phyloP scores from a whole-genome alignment of 352 stramenopile genomes.

The Globisporangium heterothallicum region DNA sequence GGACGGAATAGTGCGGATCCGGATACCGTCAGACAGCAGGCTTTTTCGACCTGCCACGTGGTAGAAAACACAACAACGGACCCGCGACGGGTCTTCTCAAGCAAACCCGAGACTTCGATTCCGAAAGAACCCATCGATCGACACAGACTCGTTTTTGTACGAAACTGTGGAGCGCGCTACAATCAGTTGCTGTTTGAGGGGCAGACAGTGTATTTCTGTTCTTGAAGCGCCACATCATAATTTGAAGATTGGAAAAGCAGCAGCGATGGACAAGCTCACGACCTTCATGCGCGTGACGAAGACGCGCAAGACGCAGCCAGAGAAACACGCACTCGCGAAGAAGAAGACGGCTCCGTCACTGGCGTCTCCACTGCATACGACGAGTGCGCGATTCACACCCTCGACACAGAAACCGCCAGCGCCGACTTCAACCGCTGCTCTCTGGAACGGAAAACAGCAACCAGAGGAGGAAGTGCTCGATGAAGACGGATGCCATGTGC shows the following conservation, averaged over 20 bases:
- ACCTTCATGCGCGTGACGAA: slow-evolving; percentile 70
- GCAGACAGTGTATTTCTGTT: too few species aligned
- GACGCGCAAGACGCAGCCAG: slow-evolving; percentile 32
- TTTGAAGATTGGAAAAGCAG: slow-evolving; percentile 1
- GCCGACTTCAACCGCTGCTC: slow-evolving; percentile 2
- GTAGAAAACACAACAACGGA: too few species aligned
- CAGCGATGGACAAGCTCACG: slow-evolving; percentile 58
- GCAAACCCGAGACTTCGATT: too few species aligned
- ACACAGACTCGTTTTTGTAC: too few species aligned
- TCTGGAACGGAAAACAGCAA: slow-evolving; percentile 16
- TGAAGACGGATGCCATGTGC: slow-evolving; percentile 29
- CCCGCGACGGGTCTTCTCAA: too few species aligned
- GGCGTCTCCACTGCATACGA: slow-evolving; percentile 14
- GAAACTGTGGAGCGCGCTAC: too few species aligned
- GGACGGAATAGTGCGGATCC: slow-evolving; percentile 1
- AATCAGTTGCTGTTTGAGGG: too few species aligned
- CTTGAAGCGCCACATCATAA: not conserved
- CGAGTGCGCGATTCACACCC: not conserved
- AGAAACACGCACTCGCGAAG: too few species aligned
- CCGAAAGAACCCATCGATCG: too few species aligned
- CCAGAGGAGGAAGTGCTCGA: slow-evolving; percentile 2
- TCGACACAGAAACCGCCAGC: not conserved
- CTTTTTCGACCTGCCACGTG: not conserved
- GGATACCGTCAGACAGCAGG: not conserved
- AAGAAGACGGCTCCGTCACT: slow-evolving; percentile 11